phyloP scores from a whole-genome alignment of 441 rosid species.

The Arabidopsis lyrata region DNA sequence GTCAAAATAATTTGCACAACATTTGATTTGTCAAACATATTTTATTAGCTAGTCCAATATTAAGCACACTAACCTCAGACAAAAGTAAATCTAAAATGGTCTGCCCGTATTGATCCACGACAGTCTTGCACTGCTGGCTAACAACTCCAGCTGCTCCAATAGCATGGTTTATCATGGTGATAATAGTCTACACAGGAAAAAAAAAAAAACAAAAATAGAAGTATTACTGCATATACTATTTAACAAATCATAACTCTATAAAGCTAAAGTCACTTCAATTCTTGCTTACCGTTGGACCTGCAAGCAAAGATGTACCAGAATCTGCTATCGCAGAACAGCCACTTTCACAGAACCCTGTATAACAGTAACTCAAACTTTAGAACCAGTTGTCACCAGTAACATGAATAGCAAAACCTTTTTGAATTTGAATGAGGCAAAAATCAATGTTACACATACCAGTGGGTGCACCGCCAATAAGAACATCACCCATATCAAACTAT shows the following conservation, averaged over 20 bases:
- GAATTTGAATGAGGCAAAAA: neutral
- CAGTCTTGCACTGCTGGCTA: constrained; percentile 64
- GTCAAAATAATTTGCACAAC: neutral
- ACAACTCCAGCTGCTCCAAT: constrained; percentile 68
- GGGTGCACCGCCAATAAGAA: constrained; percentile 62
- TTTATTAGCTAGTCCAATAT: constrained; percentile 31
- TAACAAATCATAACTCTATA: constrained; percentile 4
- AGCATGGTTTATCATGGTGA: constrained; percentile 67
- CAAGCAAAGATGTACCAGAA: constrained; percentile 78
- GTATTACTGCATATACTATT: constrained; percentile 12
- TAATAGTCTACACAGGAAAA: constrained; percentile 50
- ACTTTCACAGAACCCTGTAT: constrained; percentile 60
- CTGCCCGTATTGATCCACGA: constrained; percentile 61
- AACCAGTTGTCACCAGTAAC: neutral
- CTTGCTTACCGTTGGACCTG: constrained; percentile 64
- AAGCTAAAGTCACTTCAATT: constrained; percentile 11
- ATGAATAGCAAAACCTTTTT: neutral
- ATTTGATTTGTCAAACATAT: neutral
- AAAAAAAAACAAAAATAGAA: constrained; percentile 18
- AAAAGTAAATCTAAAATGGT: constrained; percentile 58
- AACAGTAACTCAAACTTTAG: constrained; percentile 33
- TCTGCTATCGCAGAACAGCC: constrained; percentile 82
- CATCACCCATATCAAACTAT: constrained; percentile 77
- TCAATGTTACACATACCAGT: constrained; percentile 53
- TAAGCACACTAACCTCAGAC: constrained; percentile 47